Conservation (phyloP, 2,329 filamentous ascomycete genomes). For the Clarireedia homoeocarpa region DNA sequence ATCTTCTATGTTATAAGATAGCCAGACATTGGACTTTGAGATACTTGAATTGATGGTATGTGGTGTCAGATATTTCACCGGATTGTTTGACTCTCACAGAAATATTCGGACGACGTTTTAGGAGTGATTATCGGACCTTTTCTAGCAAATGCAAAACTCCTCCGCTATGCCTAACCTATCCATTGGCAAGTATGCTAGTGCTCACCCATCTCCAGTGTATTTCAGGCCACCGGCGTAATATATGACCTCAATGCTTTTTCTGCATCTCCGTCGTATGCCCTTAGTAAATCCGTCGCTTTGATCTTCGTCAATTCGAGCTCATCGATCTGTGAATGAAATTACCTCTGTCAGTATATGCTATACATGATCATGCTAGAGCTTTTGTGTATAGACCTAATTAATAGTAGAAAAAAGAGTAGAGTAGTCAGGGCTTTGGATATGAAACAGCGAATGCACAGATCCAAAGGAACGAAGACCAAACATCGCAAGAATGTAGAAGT, state of each 20-base stretch:
- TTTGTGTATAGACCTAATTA: not conserved
- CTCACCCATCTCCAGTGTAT: not conserved
- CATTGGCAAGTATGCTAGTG: not conserved
- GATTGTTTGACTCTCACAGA: not conserved
- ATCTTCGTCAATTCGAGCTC: conserved; percentile 64
- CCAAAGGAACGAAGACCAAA: conserved; percentile 1
- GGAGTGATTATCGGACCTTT: not conserved
- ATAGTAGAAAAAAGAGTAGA: too few relatives aligned
- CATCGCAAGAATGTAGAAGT: not conserved
- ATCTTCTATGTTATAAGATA: not conserved
- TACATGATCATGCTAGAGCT: not conserved
- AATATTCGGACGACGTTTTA: not conserved
- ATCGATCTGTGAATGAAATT: conserved; percentile 44
- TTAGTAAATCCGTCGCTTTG: conserved; percentile 69
- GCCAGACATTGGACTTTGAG: not conserved
- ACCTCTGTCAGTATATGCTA: conserved; percentile 10
- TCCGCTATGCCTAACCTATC: conserved; percentile 16
- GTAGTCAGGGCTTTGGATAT: not conserved
- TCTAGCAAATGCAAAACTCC: conserved; percentile 12
- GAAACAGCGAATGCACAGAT: not conserved
- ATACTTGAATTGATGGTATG: not conserved
- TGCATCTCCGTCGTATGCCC: conserved; percentile 61
- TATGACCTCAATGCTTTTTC: conserved; percentile 60
- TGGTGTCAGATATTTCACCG: not conserved
- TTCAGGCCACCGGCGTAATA: conserved; percentile 29